phyloP scores from a whole-genome alignment of 2,329 filamentous ascomycete genomes.

The Colletotrichum aenigma region DNA sequence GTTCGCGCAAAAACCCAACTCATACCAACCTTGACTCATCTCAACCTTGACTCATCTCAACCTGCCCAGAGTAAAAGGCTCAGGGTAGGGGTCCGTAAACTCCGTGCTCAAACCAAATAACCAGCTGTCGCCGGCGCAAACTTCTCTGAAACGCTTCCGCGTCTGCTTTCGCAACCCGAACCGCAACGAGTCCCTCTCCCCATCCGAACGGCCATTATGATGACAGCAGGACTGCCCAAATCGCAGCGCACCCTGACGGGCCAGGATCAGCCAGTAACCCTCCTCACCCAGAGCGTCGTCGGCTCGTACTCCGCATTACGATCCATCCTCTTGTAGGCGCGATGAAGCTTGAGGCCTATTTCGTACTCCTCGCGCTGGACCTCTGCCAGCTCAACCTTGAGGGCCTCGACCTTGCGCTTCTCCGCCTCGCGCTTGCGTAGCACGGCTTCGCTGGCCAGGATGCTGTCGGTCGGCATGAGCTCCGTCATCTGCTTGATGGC shows the following conservation, averaged over 20 bases:
- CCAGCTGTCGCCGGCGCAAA: background rate
- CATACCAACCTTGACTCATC: background rate
- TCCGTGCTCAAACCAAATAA: background rate
- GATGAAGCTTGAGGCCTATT: slow-evolving; percentile 74
- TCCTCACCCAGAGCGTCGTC: slow-evolving; percentile 77
- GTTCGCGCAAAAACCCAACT: background rate
- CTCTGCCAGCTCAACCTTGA: slow-evolving; percentile 72
- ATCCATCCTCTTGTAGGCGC: slow-evolving; percentile 77
- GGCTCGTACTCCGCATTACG: slow-evolving; percentile 68
- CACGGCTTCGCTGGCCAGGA: slow-evolving; percentile 71
- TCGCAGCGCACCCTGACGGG: background rate
- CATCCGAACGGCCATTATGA: background rate
- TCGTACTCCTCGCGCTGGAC: slow-evolving; percentile 80
- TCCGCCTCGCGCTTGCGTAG: slow-evolving; percentile 58
- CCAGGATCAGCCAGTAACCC: slow-evolving; percentile 64
- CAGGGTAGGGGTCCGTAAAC: background rate
- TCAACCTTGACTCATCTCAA: background rate
- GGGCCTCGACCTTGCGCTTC: slow-evolving; percentile 68
- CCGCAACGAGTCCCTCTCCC: background rate
- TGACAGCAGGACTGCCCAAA: background rate
- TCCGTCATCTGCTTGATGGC: slow-evolving; percentile 80
- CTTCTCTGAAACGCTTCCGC: slow-evolving; percentile 14
- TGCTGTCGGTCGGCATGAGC: slow-evolving; percentile 73
- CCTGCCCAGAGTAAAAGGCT: background rate
- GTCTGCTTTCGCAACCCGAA: background rate